Conservation (phyloP, 768 basidiomycete species). For the Hygrophorus pudorinus region DNA sequence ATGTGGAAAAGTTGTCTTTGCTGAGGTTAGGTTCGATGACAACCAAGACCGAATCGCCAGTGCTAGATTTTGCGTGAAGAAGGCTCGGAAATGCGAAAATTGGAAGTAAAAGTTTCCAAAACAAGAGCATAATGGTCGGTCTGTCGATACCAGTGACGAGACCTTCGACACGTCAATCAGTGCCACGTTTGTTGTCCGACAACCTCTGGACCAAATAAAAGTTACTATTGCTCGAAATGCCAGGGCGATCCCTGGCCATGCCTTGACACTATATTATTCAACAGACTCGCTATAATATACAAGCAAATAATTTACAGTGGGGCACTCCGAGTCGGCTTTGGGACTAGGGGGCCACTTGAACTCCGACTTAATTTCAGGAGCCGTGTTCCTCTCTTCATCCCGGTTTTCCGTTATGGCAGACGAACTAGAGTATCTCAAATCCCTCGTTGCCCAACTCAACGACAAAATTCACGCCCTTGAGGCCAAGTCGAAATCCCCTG, state of each 20-base stretch:
- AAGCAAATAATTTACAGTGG: too few relatives aligned
- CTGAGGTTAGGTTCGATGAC: slow-evolving; percentile 60
- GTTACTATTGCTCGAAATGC: too few relatives aligned
- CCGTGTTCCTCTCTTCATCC: background rate
- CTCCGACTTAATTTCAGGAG: slow-evolving; percentile 1
- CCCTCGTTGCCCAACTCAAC: slow-evolving; percentile 81
- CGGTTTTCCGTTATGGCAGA: slow-evolving; percentile 40
- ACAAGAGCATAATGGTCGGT: background rate
- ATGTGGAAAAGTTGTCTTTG: slow-evolving; percentile 69
- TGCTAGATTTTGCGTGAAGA: slow-evolving; percentile 60
- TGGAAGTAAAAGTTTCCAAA: slow-evolving; percentile 2
- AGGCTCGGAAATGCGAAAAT: slow-evolving; percentile 13
- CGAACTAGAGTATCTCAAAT: slow-evolving; percentile 93
- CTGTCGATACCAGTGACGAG: too few relatives aligned
- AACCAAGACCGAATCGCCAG: slow-evolving; percentile 76
- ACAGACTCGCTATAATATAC: too few relatives aligned
- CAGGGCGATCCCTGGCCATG: too few relatives aligned
- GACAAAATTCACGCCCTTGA: slow-evolving; percentile 82
- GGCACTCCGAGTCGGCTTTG: too few relatives aligned
- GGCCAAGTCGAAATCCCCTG: slow-evolving; percentile 52
- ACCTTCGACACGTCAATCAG: background rate
- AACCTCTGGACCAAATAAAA: too few relatives aligned
- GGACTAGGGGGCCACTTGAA: too few relatives aligned
- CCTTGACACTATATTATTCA: too few relatives aligned
- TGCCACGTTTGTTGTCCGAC: background rate